Conservation (phyloP, 139 green algal species). For the Dunaliella primolecta region DNA sequence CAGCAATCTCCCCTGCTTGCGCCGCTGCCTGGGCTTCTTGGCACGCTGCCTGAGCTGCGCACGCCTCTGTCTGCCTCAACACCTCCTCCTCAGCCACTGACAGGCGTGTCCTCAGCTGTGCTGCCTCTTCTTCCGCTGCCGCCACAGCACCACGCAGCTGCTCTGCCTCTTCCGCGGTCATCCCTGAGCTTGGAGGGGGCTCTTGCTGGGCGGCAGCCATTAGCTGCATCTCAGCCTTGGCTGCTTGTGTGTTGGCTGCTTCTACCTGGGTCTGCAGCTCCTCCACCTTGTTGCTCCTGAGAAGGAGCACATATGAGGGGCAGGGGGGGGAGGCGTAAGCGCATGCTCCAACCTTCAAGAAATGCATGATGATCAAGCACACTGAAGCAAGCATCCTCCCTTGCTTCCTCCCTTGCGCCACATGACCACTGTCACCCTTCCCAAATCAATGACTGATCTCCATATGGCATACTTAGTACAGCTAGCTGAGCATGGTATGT, state of each 20-base stretch:
- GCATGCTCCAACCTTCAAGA: no score
- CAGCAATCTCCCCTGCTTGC: not conserved
- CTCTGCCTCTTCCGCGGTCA: not conserved
- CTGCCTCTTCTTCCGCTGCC: not conserved
- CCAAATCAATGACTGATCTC: no score
- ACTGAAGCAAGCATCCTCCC: no score
- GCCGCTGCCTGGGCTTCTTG: not conserved
- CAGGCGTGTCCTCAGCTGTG: not conserved
- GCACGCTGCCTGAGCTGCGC: not conserved
- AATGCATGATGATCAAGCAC: no score
- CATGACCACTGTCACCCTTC: no score
- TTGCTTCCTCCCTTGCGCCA: no score
- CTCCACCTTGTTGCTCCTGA: not conserved
- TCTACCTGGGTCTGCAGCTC: not conserved
- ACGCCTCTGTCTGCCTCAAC: not conserved
- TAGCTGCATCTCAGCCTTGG: not conserved
- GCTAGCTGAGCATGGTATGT: no score
- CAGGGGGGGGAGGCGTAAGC: no score
- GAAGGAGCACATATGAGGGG: no score
- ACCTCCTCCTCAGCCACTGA: not conserved
- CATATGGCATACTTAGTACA: no score
- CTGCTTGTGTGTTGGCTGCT: not conserved
- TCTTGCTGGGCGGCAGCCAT: not conserved
- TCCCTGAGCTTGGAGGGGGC: not conserved
- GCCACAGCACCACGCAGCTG: not conserved